Base-by-base conservation (phyloP, 78 protist species). In the Neovahlkampfia damariscottae region DNA sequence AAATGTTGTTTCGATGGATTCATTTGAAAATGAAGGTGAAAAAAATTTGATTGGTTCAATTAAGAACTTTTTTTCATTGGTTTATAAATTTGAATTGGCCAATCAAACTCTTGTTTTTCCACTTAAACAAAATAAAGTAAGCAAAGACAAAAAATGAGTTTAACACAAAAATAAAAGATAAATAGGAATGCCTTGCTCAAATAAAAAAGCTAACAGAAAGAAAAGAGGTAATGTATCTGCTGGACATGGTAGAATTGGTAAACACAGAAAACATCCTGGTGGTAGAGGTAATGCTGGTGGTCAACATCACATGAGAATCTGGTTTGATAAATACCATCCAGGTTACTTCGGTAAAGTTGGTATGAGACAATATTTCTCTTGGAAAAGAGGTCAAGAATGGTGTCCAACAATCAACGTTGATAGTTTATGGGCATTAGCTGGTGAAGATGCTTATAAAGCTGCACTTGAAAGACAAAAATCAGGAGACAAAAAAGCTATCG, bases 211-310 rank as follows among this genome's bases (percentile, higher is more conserved):
- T n/a, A n/a, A n/a, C 86, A 84, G 94, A 32, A 80, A 86, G 79
- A 74, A 86, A 84, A 77, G 94, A 28, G 94, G 94, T 1, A 82
- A 82, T 88, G 94, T 84, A 32, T 38, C 72, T 38, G 83, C 82
- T 78, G 98, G 98, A 58, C 79, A 92, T 82, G 98, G 98, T 38
- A 94, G 98, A 72, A 80, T 91, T 27, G 94, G 92, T 31, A 95
- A 96, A 92, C 97, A 94, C 96, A 84, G 99, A 70, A 94, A 95
- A 89, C 98, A 98, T 69, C 95, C 99, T 9, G 87, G 92, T 5
- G 99, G 99, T 82, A 95, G 98, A 81, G 99, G 99, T 95, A 96
- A 94, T 89, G 99, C 99, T 71, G 99, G 99, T 89, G 99, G 99
- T 70, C 89, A 86, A 83, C 95, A 91, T 80, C 99, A 96, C 78